Evolutionary conservation across 441 rosid genomes (phyloP).

Genomic region (Jatropha podagrica): DNA sequence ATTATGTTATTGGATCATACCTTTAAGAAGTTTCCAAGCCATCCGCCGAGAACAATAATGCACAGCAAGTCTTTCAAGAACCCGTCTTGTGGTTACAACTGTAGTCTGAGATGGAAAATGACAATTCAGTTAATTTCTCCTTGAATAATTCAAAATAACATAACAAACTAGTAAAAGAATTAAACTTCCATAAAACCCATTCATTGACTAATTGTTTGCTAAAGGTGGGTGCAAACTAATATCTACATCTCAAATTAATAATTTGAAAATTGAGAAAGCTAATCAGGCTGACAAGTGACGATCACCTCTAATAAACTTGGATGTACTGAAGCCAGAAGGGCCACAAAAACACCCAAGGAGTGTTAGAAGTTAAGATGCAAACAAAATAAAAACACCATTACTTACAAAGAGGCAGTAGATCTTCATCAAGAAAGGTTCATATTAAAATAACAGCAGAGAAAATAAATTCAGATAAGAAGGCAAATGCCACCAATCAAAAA

Average conservation of each 20-base stretch:
- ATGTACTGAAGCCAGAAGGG: not conserved
- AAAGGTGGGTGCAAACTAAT: not conserved
- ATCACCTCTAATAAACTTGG: not conserved
- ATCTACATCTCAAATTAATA: not conserved
- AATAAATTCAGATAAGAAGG: not conserved
- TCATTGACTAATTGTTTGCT: not conserved
- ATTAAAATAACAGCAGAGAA: not conserved
- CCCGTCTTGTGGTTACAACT: constrained; percentile 80
- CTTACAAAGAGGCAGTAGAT: not conserved
- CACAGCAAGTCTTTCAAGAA: constrained; percentile 86
- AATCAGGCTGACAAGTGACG: not conserved
- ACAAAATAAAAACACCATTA: not conserved
- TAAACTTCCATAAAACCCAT: not conserved
- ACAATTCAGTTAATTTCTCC: constrained; percentile 17
- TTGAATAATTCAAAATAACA: not conserved
- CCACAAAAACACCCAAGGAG: not conserved
- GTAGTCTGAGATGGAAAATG: constrained; percentile 53
- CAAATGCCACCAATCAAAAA: not conserved
- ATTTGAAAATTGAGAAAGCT: not conserved
- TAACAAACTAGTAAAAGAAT: not conserved
- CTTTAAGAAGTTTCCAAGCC: constrained; percentile 99
- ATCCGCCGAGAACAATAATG: constrained; percentile 76
- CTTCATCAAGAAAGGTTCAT: not conserved
- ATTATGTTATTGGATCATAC: constrained; percentile 30
- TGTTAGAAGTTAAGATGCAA: not conserved